phyloP scores from a whole-genome alignment of 2,329 filamentous ascomycete species.

The Pyrenophora seminiperda region DNA sequence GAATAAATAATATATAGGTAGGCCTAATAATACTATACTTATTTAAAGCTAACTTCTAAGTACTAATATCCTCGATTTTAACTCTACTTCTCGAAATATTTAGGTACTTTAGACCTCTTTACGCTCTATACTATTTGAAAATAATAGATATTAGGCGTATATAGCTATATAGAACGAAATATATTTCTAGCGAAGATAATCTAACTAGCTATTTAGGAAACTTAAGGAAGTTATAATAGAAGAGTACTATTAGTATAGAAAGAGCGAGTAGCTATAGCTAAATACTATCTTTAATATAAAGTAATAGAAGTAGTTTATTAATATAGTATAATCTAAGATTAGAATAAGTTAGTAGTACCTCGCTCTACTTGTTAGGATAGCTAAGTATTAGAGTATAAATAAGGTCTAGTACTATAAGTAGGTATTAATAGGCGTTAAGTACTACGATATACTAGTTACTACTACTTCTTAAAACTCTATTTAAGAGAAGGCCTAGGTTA shows the following conservation, averaged over 20 bases:
- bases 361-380: conserved; percentile 16
- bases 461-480: conserved; percentile 14
- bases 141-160: too few species aligned
- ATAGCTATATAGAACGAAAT: too few species aligned
- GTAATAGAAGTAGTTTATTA: conserved; percentile 17
- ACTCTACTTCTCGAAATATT: too few species aligned
- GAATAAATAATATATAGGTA: too few species aligned
- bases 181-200: too few species aligned
- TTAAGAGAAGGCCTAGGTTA: conserved; percentile 19
- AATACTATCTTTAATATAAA: conserved; percentile 11
- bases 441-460: conserved; percentile 18
- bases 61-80: too few species aligned
- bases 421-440: conserved; percentile 17
- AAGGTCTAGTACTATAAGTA: conserved; percentile 22
- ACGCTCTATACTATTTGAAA: too few species aligned
- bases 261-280: neutral
- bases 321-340: conserved; percentile 7
- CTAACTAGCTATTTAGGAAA: too few species aligned
- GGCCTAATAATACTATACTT: too few species aligned
- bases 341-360: conserved; percentile 17
- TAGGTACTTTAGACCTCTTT: too few species aligned
- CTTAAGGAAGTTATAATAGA: too few species aligned
- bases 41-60: too few species aligned
- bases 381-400: conserved; percentile 12
- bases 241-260: neutral